These are phyloP conservation scores for Colletotrichum falcatum DNA, from an alignment of 2,329 filamentous ascomycete species.

Conservation along the genomic window DNA sequence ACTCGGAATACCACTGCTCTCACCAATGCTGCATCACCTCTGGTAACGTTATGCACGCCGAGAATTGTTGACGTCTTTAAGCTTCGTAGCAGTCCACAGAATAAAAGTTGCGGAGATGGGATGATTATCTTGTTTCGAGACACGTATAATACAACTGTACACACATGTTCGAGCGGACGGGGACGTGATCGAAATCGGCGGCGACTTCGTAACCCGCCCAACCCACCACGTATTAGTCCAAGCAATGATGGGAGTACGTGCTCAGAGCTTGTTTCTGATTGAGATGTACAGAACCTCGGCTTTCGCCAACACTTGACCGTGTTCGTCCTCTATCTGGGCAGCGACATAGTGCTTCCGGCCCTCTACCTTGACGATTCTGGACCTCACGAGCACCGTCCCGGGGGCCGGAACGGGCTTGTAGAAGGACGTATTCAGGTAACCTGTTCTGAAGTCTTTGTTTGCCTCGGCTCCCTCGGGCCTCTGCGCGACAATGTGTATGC, in stretches of 20 bases:
- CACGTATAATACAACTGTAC: too few species aligned
- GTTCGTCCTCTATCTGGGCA: conserved; percentile 49
- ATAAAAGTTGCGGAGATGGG: not conserved
- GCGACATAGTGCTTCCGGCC: conserved; percentile 52
- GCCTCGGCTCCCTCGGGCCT: conserved; percentile 47
- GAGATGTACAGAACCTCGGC: conserved; percentile 42
- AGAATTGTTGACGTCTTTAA: not conserved
- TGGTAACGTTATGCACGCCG: not conserved
- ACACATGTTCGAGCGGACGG: too few species aligned
- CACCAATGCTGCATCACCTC: too few species aligned
- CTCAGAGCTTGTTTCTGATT: conserved; percentile 33
- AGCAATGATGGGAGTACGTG: rapidly evolving
- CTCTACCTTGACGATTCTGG: conserved; percentile 48
- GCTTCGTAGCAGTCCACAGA: too few species aligned
- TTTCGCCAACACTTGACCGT: conserved; percentile 49
- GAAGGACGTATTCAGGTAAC: conserved; percentile 51
- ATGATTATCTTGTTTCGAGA: not conserved
- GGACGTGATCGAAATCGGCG: too few species aligned
- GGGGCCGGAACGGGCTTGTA: conserved; percentile 49
- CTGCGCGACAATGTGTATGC: conserved; percentile 53
- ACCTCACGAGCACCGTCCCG: conserved; percentile 48
- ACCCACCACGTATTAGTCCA: not conserved
- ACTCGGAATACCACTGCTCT: too few species aligned
- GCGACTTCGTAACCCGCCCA: not conserved
- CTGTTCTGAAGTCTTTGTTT: conserved; percentile 50